These are phyloP conservation scores for Hyaloscypha finlandica DNA, from an alignment of 495 filamentous ascomycete genomes.

Conservation along the genomic window DNA sequence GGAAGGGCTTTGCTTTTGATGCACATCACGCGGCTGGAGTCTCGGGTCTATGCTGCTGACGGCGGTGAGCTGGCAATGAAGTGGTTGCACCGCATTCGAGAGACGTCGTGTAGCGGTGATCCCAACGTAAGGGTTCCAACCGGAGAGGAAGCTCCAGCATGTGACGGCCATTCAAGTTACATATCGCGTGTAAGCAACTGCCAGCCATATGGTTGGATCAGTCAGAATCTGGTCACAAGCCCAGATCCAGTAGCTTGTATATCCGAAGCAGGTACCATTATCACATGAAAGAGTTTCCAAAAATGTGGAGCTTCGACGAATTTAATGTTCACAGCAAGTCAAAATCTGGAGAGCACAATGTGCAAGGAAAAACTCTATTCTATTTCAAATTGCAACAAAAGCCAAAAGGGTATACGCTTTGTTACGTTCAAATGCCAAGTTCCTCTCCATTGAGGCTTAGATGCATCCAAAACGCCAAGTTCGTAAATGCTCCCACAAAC, in stretches of 20 bases:
- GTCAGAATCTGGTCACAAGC: background rate
- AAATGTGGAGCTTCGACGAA: background rate
- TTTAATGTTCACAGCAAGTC: background rate
- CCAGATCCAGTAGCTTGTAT: background rate
- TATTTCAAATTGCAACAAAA: conserved; percentile 20
- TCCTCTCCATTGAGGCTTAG: conserved; percentile 31
- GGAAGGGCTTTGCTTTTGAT: background rate
- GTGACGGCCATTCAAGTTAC: background rate
- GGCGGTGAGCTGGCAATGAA: conserved; percentile 1
- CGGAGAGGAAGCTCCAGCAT: background rate
- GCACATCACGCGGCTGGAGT: conserved; percentile 10
- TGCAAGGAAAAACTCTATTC: background rate
- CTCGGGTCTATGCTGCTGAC: background rate
- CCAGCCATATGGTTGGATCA: background rate
- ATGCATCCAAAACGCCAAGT: conserved; percentile 34
- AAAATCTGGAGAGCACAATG: background rate
- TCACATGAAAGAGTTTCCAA: conserved; percentile 3
- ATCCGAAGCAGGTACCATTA: background rate
- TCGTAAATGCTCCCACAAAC: conserved; percentile 28
- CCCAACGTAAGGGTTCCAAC: background rate
- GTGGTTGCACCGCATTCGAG: background rate
- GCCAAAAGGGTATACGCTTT: conserved; percentile 34
- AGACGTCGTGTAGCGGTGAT: background rate
- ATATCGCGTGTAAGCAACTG: background rate
- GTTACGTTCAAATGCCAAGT: conserved; percentile 37